Percentiles rank a stretch among this genome's conserved stretches.
Evolutionary conservation across 257 asterid species (phyloP).

Genomic region (Solanum rostratum): DNA sequence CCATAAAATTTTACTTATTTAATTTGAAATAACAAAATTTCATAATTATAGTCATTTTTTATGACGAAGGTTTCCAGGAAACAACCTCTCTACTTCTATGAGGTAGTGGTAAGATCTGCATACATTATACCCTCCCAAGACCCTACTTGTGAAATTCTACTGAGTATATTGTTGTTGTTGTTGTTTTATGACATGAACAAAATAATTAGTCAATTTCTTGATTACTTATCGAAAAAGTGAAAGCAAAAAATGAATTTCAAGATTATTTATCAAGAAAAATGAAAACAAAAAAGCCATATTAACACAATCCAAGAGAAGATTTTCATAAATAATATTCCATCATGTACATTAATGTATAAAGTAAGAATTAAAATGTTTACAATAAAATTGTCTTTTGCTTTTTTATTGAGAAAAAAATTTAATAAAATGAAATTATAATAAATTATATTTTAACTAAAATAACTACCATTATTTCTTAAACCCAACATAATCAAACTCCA

Average conservation of each 20-base stretch:
- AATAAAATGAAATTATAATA: neutral
- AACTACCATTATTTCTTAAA: neutral
- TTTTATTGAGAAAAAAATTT: neutral
- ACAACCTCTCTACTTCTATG: no score
- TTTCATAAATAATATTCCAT: neutral
- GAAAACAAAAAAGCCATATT: neutral
- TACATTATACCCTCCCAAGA: no score
- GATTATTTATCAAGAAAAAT: neutral
- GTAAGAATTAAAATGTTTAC: no score
- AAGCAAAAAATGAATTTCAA: neutral
- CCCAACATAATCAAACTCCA: constrained; percentile 24
- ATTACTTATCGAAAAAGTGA: neutral
- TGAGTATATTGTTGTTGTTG: no score
- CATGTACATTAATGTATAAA: neutral
- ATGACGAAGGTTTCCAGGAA: no score
- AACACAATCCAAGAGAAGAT: neutral
- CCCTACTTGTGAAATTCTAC: no score
- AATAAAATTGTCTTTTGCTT: neutral
- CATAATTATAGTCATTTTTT: neutral
- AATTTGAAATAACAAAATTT: neutral
- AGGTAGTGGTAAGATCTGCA: no score
- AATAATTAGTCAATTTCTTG: neutral
- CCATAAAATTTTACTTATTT: neutral
- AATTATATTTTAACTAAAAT: neutral
- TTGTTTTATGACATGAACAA: neutral